Evolutionary conservation across 2,329 filamentous ascomycete genomes (phyloP).

Genomic region (Triangularia setosa): DNA sequence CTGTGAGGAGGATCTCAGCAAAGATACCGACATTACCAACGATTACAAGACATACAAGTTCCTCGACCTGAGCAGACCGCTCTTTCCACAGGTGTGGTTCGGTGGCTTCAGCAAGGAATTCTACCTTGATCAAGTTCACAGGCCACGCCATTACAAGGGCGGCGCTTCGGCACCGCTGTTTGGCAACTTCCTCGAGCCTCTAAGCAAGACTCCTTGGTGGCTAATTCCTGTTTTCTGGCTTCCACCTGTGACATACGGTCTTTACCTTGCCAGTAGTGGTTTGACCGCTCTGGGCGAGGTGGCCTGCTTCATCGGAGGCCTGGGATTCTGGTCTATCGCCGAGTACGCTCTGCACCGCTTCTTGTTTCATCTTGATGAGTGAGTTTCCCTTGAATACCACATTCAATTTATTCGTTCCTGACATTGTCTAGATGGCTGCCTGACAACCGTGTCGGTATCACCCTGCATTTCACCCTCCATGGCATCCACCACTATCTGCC

Average conservation of each 20-base stretch:
- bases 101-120: constrained; percentile 93
- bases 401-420: constrained; percentile 24
- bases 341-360: constrained; percentile 89
- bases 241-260: constrained; percentile 72
- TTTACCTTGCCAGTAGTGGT: constrained; percentile 60
- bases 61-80: constrained; percentile 77
- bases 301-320: constrained; percentile 64
- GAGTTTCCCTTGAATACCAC: constrained; percentile 39
- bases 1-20: constrained; percentile 77
- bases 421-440: constrained; percentile 66
- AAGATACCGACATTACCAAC: constrained; percentile 69
- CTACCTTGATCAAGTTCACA: constrained; percentile 93
- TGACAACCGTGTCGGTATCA: constrained; percentile 83
- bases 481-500: constrained; percentile 97
- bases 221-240: constrained; percentile 80
- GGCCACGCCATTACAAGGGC: constrained; percentile 91
- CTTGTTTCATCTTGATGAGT: constrained; percentile 91
- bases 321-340: constrained; percentile 81
- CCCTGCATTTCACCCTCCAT: constrained; percentile 87
- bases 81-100: constrained; percentile 83
- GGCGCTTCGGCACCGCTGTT: constrained; percentile 90
- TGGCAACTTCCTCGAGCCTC: constrained; percentile 97
- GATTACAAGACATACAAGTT: constrained; percentile 95
- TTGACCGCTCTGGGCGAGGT: constrained; percentile 49
- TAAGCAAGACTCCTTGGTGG: constrained; percentile 94